A percentile compares a stretch with the other conserved stretches of the same genome.
Conservation (phyloP, 345 rosid genomes). For the Populus pruinosa region DNA sequence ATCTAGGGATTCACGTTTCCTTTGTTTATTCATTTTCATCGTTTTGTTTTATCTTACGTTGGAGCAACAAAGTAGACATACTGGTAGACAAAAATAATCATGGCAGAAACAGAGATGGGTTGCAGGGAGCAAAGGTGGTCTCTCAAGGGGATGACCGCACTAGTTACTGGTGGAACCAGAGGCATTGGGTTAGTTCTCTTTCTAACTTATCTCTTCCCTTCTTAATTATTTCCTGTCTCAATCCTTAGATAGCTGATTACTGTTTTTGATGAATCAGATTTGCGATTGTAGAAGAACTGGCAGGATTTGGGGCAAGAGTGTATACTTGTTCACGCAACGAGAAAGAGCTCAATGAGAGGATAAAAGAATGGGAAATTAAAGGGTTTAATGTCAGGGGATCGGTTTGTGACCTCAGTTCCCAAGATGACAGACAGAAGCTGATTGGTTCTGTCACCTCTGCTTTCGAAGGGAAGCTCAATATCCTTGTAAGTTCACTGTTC, state of each 20-base stretch:
- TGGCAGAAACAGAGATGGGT: conserved; percentile 1
- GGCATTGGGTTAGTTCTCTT: conserved; percentile 20
- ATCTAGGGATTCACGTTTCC: too few relatives aligned
- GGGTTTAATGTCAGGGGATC: conserved; percentile 15
- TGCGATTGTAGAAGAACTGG: conserved; percentile 27
- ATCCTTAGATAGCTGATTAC: not conserved
- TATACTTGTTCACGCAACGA: conserved; percentile 12
- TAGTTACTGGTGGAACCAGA: conserved; percentile 28
- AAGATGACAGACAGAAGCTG: conserved; percentile 11
- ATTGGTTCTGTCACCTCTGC: not conserved
- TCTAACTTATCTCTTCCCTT: conserved; percentile 9
- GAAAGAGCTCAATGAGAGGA: conserved; percentile 2
- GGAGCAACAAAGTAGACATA: too few relatives aligned
- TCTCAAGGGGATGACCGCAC: conserved; percentile 24
- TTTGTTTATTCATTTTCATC: too few relatives aligned
- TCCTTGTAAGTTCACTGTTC: conserved; percentile 7
- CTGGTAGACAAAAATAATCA: not conserved
- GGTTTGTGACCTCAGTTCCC: conserved; percentile 3
- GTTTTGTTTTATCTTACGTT: too few relatives aligned
- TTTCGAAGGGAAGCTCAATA: conserved; percentile 21
- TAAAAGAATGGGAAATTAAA: conserved; percentile 13
- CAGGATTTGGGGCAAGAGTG: conserved; percentile 17
- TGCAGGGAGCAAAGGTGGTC: conserved; percentile 22
- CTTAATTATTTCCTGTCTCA: not conserved
- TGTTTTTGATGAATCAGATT: not conserved